Conservation (phyloP, 106 monocot genomes). For the Phalaenopsis aphrodite region DNA sequence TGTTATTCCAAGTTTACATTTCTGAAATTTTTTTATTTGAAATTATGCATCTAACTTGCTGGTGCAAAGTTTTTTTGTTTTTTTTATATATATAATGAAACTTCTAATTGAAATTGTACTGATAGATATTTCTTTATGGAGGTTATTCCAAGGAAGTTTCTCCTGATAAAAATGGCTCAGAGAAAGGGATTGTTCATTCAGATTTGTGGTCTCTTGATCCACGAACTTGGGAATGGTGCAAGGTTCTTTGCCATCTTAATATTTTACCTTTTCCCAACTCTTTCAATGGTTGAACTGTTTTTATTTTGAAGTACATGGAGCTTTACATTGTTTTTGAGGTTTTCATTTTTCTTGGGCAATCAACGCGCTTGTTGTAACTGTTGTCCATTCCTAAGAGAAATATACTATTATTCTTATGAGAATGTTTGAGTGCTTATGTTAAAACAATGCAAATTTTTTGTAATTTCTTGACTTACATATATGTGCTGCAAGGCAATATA, state of each 20-base stretch:
- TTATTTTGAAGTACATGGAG: background rate
- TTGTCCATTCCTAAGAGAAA: background rate
- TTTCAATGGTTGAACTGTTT: background rate
- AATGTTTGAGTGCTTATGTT: background rate
- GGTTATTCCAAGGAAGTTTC: constrained; percentile 82
- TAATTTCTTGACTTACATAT: background rate
- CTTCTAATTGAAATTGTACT: background rate
- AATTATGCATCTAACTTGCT: background rate
- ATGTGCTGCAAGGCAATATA: too few relatives aligned
- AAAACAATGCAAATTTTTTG: background rate
- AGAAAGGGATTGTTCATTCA: constrained; percentile 94
- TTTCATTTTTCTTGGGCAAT: background rate
- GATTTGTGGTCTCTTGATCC: constrained; percentile 98
- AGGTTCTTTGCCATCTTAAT: constrained; percentile 27
- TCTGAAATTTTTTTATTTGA: too few relatives aligned
- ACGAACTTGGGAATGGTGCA: constrained; percentile 93
- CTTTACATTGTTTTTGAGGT: background rate
- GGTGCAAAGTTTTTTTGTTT: background rate
- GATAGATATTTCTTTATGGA: constrained; percentile 89
- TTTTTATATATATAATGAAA: background rate
- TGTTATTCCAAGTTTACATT: too few relatives aligned
- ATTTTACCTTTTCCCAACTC: background rate
- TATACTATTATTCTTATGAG: background rate
- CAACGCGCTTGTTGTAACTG: background rate
- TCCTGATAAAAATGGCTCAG: constrained; percentile 71